A percentile compares a stretch with the other conserved stretches of the same genome.
Evolutionary conservation across 306 rosid genomes (phyloP).

Genomic region (Lotus japonicus): DNA sequence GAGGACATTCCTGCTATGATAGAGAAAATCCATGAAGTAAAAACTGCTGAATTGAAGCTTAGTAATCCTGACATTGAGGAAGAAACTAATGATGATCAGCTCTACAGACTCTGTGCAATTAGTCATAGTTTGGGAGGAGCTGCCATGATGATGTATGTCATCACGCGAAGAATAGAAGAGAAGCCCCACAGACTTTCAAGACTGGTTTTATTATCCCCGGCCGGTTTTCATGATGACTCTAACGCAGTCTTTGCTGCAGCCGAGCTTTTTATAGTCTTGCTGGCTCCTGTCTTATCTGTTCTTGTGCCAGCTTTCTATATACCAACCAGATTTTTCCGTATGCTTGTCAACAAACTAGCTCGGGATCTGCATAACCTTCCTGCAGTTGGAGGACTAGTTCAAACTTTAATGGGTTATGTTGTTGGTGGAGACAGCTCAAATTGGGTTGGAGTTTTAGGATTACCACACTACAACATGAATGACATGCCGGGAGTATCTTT

Average conservation of each 20-base stretch:
- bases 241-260: constrained; percentile 46
- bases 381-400: constrained; percentile 91
- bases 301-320: constrained; percentile 78
- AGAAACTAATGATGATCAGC: constrained; percentile 56
- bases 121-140: constrained; percentile 96
- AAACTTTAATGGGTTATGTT: constrained; percentile 74
- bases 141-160: constrained; percentile 60
- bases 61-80: constrained; percentile 53
- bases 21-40: constrained; percentile 77
- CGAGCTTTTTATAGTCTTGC: constrained; percentile 42
- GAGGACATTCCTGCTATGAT: constrained; percentile 88
- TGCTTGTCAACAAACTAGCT: constrained; percentile 86
- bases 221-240: constrained; percentile 86
- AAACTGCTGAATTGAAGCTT: constrained; percentile 66
- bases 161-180: constrained; percentile 56
- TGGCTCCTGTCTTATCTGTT: constrained; percentile 60
- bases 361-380: constrained; percentile 86
- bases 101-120: constrained; percentile 74
- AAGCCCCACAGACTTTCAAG: constrained; percentile 88
- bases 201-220: constrained; percentile 76
- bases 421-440: constrained; percentile 97
- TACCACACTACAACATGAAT: constrained; percentile 93
- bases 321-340: constrained; percentile 87
- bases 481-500: constrained; percentile 94
- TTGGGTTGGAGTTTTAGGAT: constrained; percentile 85